A percentile compares a stretch with the other conserved stretches of the same genome.
Evolutionary conservation across 208 protist species (phyloP).

Genomic region (Wallacemonas collosoma): DNA sequence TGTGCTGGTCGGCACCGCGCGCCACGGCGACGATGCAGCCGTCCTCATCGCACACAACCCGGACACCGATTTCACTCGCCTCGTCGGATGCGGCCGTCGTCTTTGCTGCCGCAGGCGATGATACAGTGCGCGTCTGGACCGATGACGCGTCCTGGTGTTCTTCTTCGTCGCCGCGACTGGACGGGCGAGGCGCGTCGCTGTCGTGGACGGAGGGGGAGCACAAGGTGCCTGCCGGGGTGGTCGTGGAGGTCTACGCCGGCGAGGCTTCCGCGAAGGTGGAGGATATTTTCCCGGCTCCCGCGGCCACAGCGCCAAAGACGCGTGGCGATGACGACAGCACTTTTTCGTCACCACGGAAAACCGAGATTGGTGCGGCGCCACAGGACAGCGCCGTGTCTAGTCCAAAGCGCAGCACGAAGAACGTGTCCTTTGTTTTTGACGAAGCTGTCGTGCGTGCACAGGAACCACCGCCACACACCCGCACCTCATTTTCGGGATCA

Average conservation of each 20-base stretch:
- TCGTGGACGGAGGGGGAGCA: not conserved
- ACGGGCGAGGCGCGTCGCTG: not conserved
- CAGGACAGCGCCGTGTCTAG: not conserved
- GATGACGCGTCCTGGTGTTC: no score
- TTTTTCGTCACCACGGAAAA: no score
- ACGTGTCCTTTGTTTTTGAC: slow-evolving; percentile 9
- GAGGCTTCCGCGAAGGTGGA: not conserved
- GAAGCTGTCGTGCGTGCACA: slow-evolving; percentile 13
- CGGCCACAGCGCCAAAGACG: no score
- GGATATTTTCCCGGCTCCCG: not conserved
- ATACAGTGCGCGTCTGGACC: no score
- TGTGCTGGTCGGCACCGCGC: not conserved
- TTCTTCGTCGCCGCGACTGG: no score
- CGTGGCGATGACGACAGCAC: no score
- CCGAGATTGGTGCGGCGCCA: not conserved
- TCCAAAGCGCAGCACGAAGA: slow-evolving; percentile 10
- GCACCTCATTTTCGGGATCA: no score
- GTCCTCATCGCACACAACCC: not conserved
- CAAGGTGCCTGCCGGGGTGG: slow-evolving; percentile 7
- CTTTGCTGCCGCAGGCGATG: not conserved
- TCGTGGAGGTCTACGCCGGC: slow-evolving; percentile 11
- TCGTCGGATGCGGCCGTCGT: not conserved
- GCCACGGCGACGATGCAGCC: not conserved
- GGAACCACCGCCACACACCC: slow-evolving; percentile 1
- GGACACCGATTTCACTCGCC: not conserved